Evolutionary conservation across 2,329 filamentous ascomycete species (phyloP).

Genomic region (Fusarium gaditjirri): DNA sequence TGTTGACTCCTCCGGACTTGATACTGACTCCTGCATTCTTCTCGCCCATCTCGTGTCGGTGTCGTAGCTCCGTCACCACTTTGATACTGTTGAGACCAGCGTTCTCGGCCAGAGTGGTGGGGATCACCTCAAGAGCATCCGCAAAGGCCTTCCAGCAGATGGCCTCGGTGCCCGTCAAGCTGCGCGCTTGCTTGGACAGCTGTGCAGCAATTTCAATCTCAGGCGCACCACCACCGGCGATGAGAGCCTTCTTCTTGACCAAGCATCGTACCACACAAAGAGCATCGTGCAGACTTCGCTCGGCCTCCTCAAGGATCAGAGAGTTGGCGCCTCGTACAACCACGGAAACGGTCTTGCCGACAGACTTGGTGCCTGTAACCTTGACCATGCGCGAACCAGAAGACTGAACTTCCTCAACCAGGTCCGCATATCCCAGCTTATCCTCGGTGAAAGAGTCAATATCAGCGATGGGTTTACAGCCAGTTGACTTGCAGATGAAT

Average conservation of each 20-base stretch:
- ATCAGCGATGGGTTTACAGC: conserved; percentile 98
- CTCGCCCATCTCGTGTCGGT: conserved; percentile 94
- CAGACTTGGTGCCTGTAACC: conserved; percentile 87
- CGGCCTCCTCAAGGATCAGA: conserved; percentile 95
- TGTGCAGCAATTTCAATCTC: conserved; percentile 96
- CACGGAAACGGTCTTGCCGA: conserved; percentile 90
- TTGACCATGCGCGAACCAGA: conserved; percentile 94
- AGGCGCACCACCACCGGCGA: conserved; percentile 94
- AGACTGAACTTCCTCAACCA: conserved; percentile 90
- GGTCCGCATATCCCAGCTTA: conserved; percentile 92
- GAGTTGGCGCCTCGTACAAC: conserved; percentile 94
- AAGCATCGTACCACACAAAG: conserved; percentile 97
- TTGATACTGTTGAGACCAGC: conserved; percentile 98
- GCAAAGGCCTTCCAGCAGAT: conserved; percentile 99
- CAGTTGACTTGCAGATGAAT: conserved; percentile 98
- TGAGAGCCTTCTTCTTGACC: conserved; percentile 99
- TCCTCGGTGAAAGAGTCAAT: conserved; percentile 99
- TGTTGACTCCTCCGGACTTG: conserved; percentile 96
- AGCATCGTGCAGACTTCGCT: conserved; percentile 95
- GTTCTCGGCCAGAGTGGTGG: conserved; percentile 96
- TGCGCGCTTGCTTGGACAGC: conserved; percentile 83
- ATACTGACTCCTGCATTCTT: conserved; percentile 97
- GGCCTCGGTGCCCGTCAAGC: conserved; percentile 88
- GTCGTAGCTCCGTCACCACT: conserved; percentile 94
- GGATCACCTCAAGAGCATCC: conserved; percentile 96